Conservation (phyloP, 257 asterid genomes). For the Nemophila menziesii region DNA sequence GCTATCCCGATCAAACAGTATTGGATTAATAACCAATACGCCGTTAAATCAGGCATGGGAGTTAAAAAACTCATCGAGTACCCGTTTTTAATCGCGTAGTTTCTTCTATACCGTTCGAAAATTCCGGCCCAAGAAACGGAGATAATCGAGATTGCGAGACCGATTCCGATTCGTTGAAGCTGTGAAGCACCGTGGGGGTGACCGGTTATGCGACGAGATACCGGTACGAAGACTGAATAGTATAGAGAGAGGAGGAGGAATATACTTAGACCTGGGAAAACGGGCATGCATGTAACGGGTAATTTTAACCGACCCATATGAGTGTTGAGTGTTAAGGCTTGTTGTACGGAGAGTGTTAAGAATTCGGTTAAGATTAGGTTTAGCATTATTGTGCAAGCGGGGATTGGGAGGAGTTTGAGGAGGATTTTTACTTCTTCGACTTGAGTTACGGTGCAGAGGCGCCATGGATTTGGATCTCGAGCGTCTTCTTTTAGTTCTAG, state of each 20-base stretch:
- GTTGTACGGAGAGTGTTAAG: slow-evolving; percentile 88
- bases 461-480: slow-evolving; percentile 58
- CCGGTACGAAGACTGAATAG: slow-evolving; percentile 73
- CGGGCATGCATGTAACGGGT: slow-evolving; percentile 98
- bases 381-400: slow-evolving; percentile 83
- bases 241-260: slow-evolving; percentile 77
- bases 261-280: slow-evolving; percentile 91
- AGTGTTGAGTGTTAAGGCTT: slow-evolving; percentile 86
- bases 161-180: slow-evolving; percentile 94
- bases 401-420: slow-evolving; percentile 58
- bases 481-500: slow-evolving; percentile 79
- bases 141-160: slow-evolving; percentile 68
- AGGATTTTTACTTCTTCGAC: slow-evolving; percentile 94
- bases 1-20: slow-evolving; percentile 95
- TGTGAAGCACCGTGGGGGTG: slow-evolving; percentile 98
- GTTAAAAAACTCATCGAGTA: slow-evolving; percentile 67
- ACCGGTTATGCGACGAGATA: slow-evolving; percentile 74
- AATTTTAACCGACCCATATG: slow-evolving; percentile 74
- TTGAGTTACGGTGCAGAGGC: slow-evolving; percentile 94
- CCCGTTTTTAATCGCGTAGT: slow-evolving; percentile 60
- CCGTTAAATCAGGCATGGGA: slow-evolving; percentile 74
- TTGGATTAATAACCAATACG: slow-evolving; percentile 87
- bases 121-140: slow-evolving; percentile 80
- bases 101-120: slow-evolving; percentile 79
- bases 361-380: slow-evolving; percentile 68